Evolutionary conservation across 257 asterid genomes (phyloP).

Genomic region (Gynochthodes officinalis): DNA sequence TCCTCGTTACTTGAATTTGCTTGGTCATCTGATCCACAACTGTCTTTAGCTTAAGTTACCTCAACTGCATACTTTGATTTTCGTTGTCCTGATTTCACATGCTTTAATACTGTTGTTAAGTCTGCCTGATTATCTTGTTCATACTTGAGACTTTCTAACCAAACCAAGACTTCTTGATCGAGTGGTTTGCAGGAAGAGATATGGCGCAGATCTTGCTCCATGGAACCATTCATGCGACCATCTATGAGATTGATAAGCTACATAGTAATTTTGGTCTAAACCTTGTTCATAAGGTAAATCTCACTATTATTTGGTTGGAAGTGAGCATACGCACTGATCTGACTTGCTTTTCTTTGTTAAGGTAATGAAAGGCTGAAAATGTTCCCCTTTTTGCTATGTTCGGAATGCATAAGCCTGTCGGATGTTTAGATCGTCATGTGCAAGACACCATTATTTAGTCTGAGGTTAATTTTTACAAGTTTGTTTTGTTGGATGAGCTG

Average conservation of each 20-base stretch:
- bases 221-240: conserved; percentile 35
- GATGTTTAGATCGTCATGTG: not conserved
- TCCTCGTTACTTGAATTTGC: not conserved
- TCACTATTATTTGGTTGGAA: not conserved
- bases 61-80: not conserved
- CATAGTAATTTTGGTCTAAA: conserved; percentile 13
- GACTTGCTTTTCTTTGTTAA: not conserved
- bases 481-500: not conserved
- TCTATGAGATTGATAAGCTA: conserved; percentile 34
- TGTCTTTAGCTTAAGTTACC: not conserved
- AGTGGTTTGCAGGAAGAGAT: conserved; percentile 10
- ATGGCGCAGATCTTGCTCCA: conserved; percentile 41
- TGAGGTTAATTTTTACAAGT: not conserved
- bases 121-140: not conserved
- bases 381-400: not conserved
- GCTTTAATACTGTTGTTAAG: not conserved
- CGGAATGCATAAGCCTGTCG: not conserved
- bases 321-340: not conserved
- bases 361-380: no score
- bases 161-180: not conserved
- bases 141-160: not conserved
- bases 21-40: not conserved
- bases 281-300: conserved; percentile 29
- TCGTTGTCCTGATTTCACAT: not conserved
- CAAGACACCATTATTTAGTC: not conserved